Percentiles rank a stretch among this genome's conserved stretches.
These are phyloP conservation scores for Fusarium begoniae DNA, from an alignment of 2,329 filamentous ascomycete species.

Conservation along the genomic window DNA sequence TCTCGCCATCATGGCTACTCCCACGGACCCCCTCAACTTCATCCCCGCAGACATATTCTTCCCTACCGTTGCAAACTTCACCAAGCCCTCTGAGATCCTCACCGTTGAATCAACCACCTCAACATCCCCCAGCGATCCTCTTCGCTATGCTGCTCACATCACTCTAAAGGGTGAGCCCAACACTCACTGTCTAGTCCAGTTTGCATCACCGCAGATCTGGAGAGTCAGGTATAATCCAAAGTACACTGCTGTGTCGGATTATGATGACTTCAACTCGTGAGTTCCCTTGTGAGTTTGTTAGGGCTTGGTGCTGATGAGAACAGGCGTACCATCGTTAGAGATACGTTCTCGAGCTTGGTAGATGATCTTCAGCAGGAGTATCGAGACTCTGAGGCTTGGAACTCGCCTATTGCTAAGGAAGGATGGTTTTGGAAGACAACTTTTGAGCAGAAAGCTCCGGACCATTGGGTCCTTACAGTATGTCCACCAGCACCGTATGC, in stretches of 20 bases:
- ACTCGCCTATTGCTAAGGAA: not conserved
- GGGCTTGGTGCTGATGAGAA: not conserved
- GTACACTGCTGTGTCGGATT: not conserved
- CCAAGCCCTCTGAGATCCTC: not conserved
- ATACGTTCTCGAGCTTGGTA: not conserved
- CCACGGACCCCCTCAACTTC: not conserved
- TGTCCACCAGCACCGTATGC: fast-evolving
- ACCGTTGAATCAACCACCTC: not conserved
- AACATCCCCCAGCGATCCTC: not conserved
- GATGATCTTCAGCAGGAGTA: not conserved
- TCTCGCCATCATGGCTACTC: not conserved
- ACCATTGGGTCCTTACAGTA: not conserved
- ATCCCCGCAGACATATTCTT: slow-evolving; percentile 1
- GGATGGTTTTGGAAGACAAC: not conserved
- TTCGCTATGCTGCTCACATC: not conserved
- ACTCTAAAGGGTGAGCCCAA: not conserved
- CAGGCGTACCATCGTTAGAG: not conserved
- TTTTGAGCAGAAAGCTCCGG: not conserved
- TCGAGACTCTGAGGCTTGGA: not conserved
- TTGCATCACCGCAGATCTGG: not conserved
- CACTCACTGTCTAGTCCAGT: not conserved
- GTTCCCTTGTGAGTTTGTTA: fast-evolving
- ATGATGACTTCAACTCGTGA: not conserved
- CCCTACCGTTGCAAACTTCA: not conserved
- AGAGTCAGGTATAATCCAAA: not conserved